Base-by-base conservation (phyloP, 805 yeast species). In the Myxozyma neotropica region DNA sequence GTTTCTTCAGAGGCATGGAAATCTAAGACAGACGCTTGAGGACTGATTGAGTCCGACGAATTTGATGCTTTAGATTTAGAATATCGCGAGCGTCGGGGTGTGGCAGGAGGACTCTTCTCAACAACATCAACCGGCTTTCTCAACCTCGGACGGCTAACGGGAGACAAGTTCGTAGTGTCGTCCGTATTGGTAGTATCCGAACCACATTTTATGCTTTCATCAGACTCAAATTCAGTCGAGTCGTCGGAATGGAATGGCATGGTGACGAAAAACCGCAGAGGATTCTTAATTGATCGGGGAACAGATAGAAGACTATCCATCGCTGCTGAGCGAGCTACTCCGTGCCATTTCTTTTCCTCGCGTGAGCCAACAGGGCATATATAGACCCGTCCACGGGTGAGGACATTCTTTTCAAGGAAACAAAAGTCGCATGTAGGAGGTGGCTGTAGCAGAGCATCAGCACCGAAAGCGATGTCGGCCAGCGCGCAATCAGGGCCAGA, bases 301-400 rank as follows among this genome's bases (percentile, higher is more conserved):
- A 40, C 49, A 39, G 31, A 23, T 7, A 61, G 29, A 5, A 61
- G 26, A 3, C 43, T 29, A 50, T 61, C 63, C 64, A 61, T 61
- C 3, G 64, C 64, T 2, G 62, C 64, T 8, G 57, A 38, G 5
- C 64, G 58, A 15, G 64, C 63, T 10, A 61, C 42, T 1, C 59
- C 55, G 27, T 61, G 63, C 64, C 64, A 61, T 53, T 58, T 58
- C 40, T 61, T 61, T 47, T 61, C 64, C 47, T 61, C 64, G 13
- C 36, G 38, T 13, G 29, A 47, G 17, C 64, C 63, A 12, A 33
- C 24, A 0, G 64, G 64, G 8, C 55, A 39, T 17, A 61, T 53
- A 52, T 31, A 53, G 26, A 61, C 36, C 17, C 44, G 33, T 3
- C 55, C 55, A 13, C 27, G n/a, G 38, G 59, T 52, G 1, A 54